These are phyloP conservation scores for Haemoproteus tartakovskyi DNA, from an alignment of 169 alveolate species.

Conservation along the genomic window DNA sequence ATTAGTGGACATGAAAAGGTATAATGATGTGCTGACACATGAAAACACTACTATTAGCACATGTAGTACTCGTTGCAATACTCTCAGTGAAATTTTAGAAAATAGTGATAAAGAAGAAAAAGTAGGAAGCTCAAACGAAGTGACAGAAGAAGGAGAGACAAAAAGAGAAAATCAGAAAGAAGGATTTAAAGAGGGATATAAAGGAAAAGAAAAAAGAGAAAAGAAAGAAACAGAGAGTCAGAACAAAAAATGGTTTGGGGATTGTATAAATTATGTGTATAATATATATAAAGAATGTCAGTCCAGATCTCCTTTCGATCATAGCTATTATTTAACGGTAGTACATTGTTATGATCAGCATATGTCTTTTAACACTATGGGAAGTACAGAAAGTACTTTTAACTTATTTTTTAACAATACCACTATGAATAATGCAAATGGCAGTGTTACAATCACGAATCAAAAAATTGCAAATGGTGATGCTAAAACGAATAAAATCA, in stretches of 20 bases:
- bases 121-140: not conserved
- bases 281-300: not conserved
- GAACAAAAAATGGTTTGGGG: too few species aligned
- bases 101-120: too few species aligned
- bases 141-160: not conserved
- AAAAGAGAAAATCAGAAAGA: not conserved
- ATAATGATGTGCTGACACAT: not conserved
- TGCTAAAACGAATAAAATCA: not conserved
- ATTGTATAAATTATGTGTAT: constrained; percentile 1
- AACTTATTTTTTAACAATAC: too few species aligned
- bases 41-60: too few species aligned
- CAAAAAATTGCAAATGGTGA: not conserved
- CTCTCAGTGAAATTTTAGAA: too few species aligned
- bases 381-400: too few species aligned
- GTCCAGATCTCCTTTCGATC: constrained; percentile 4
- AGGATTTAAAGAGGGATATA: too few species aligned
- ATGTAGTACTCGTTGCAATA: too few species aligned
- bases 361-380: constrained; percentile 4
- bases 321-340: constrained; percentile 17
- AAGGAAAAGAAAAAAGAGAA: too few species aligned
- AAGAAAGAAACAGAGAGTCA: too few species aligned
- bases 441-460: too few species aligned
- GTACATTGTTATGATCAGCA: constrained; percentile 12
- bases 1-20: constrained; percentile 17
- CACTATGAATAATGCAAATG: not conserved